These are phyloP conservation scores for Myxozyma nipponensis DNA, from an alignment of 805 yeast genomes.

Conservation along the genomic window DNA sequence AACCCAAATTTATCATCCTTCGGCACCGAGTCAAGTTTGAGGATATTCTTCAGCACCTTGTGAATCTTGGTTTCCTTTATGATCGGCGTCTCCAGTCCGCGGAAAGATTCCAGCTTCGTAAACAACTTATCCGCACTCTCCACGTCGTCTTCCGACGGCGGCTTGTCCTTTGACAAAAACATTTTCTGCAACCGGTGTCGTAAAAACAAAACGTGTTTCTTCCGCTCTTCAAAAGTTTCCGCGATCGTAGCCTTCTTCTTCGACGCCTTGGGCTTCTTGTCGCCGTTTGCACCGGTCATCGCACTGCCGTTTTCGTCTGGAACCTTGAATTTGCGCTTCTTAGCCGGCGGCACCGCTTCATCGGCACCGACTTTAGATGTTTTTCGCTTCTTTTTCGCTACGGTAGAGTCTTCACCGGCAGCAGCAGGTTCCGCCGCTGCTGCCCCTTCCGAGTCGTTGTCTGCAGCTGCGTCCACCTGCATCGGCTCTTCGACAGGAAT, in stretches of 20 bases:
- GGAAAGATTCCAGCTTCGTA: conserved; percentile 32
- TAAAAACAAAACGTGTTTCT: conserved; percentile 30
- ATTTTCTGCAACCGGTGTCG: conserved; percentile 37
- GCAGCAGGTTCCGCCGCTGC: conserved; percentile 35
- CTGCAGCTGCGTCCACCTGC: conserved; percentile 34
- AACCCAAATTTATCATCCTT: conserved; percentile 34
- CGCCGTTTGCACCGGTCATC: not conserved
- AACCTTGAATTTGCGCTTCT: conserved; percentile 2
- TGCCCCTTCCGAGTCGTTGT: conserved; percentile 25
- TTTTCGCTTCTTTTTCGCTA: conserved; percentile 19
- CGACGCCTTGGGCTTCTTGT: conserved; percentile 12
- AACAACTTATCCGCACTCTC: conserved; percentile 32
- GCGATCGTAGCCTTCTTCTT: conserved; percentile 26
- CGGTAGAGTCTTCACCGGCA: conserved; percentile 30
- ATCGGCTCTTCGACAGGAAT: conserved; percentile 34
- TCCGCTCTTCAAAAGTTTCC: conserved; percentile 23
- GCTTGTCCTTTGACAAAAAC: conserved; percentile 29
- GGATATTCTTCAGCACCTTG: conserved; percentile 36
- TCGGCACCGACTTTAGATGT: conserved; percentile 17
- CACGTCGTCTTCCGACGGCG: conserved; percentile 32
- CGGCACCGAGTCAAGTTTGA: conserved; percentile 33
- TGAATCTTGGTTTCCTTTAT: conserved; percentile 37
- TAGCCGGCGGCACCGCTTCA: conserved; percentile 1
- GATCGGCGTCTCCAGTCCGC: conserved; percentile 33
- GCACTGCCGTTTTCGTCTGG: conserved; percentile 4